Percentiles rank a stretch among this genome's conserved stretches.
These are phyloP conservation scores for Xylaria bambusicola DNA, from an alignment of 495 filamentous ascomycete species.

Conservation along the genomic window DNA sequence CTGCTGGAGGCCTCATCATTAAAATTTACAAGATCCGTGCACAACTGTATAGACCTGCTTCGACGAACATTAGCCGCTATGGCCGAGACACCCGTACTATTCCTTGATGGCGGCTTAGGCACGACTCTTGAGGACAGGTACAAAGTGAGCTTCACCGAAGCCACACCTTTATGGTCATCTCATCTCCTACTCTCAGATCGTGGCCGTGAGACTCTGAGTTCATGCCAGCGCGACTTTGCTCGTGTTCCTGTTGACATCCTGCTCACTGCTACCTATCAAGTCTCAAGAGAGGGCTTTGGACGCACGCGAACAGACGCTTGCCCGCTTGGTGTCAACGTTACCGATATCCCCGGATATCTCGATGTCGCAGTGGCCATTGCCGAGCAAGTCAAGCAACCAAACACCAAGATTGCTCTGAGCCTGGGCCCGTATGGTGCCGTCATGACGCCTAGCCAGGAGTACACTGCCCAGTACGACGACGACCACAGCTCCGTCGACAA, in stretches of 20 bases:
- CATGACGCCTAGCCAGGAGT: constrained; percentile 65
- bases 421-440: constrained; percentile 67
- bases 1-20: too few species aligned
- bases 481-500: constrained; percentile 43
- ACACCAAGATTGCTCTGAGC: constrained; percentile 48
- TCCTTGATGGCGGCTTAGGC: constrained; percentile 68
- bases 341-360: constrained; percentile 29
- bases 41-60: too few species aligned
- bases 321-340: constrained; percentile 26
- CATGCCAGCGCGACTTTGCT: constrained; percentile 57
- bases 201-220: constrained; percentile 48
- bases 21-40: too few species aligned
- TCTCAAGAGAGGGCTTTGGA: constrained; percentile 55
- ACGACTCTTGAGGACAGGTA: constrained; percentile 63
- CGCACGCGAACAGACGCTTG: constrained; percentile 32
- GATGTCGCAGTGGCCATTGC: constrained; percentile 40
- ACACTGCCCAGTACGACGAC: constrained; percentile 59
- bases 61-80: neutral
- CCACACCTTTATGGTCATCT: constrained; percentile 67
- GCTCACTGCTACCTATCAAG: constrained; percentile 67
- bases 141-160: constrained; percentile 45
- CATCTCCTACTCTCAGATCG: constrained; percentile 58
- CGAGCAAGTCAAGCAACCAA: constrained; percentile 31
- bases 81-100: constrained; percentile 35
- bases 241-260: constrained; percentile 59